Conservation (phyloP, 2,329 filamentous ascomycete species). For the Verticillium tricorpus region DNA sequence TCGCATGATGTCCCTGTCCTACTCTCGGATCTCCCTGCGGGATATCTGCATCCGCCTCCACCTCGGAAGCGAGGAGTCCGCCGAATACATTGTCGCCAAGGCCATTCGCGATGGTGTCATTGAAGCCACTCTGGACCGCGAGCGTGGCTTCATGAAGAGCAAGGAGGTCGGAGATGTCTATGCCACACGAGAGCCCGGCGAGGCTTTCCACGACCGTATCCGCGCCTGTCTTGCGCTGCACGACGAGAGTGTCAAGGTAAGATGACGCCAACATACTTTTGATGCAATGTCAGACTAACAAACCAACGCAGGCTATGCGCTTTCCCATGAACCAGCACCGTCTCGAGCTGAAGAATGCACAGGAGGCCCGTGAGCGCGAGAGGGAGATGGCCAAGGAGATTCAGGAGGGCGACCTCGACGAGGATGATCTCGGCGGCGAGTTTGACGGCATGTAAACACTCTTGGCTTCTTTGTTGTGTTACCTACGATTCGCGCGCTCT, state of each 20-base stretch:
- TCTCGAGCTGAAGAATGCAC: slow-evolving; percentile 93
- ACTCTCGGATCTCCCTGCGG: slow-evolving; percentile 92
- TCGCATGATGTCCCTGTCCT: slow-evolving; percentile 97
- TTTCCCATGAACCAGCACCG: slow-evolving; percentile 99
- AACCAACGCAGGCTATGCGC: slow-evolving; percentile 71
- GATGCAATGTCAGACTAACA: slow-evolving; percentile 19
- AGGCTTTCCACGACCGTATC: slow-evolving; percentile 97
- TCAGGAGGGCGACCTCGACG: slow-evolving; percentile 93
- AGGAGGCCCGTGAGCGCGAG: slow-evolving; percentile 95
- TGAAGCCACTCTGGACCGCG: slow-evolving; percentile 88
- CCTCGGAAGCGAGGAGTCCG: slow-evolving; percentile 91
- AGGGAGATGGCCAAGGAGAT: slow-evolving; percentile 98
- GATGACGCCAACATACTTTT: neutral
- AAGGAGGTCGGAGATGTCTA: slow-evolving; percentile 96
- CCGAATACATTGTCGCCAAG: slow-evolving; percentile 98
- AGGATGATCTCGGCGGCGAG: slow-evolving; percentile 91
- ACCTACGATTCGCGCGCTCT: slow-evolving; percentile 1
- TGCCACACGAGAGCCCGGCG: slow-evolving; percentile 88
- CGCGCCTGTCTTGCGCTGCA: slow-evolving; percentile 85
- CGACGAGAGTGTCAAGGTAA: slow-evolving; percentile 96
- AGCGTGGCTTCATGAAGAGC: slow-evolving; percentile 97
- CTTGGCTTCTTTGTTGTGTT: slow-evolving; percentile 8
- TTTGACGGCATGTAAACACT: slow-evolving; percentile 83
- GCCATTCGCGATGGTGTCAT: slow-evolving; percentile 97
- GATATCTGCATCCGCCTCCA: slow-evolving; percentile 96